These are phyloP conservation scores for Rhodotorula paludigena DNA, from an alignment of 768 basidiomycete genomes.

Conservation along the genomic window DNA sequence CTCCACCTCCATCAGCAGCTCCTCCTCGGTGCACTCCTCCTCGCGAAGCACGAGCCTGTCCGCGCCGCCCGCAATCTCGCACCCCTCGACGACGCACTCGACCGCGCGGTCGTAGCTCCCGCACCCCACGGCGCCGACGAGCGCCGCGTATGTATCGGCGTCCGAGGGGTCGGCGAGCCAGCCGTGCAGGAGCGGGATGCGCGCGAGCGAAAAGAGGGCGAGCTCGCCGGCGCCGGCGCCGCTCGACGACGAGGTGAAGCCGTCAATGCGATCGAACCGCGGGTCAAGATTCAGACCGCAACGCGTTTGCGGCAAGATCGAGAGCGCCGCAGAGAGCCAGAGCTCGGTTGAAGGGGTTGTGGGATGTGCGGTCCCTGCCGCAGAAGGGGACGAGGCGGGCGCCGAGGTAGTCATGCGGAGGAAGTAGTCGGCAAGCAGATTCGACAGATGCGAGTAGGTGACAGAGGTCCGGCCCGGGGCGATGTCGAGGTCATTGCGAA, in stretches of 20 bases:
- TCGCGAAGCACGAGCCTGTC: constrained; percentile 49
- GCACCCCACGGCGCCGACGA: constrained; percentile 24
- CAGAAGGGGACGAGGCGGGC: background rate
- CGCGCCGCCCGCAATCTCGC: constrained; percentile 57
- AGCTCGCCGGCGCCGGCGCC: constrained; percentile 58
- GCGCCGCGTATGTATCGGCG: constrained; percentile 38
- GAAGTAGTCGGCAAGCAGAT: constrained; percentile 76
- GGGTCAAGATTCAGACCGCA: constrained; percentile 89
- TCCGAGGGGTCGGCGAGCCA: constrained; percentile 55
- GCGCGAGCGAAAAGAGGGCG: constrained; percentile 74
- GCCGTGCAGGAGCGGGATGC: constrained; percentile 77
- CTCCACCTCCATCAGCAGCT: constrained; percentile 18
- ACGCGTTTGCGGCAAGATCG: constrained; percentile 69
- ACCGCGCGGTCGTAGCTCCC: constrained; percentile 69
- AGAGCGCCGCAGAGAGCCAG: constrained; percentile 52
- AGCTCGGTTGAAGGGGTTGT: constrained; percentile 43
- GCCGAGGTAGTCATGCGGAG: constrained; percentile 47
- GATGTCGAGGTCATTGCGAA: constrained; percentile 75
- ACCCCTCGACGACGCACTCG: constrained; percentile 70
- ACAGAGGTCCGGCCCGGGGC: constrained; percentile 50
- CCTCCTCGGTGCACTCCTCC: constrained; percentile 33
- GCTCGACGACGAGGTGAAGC: constrained; percentile 48
- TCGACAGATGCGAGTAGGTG: constrained; percentile 77
- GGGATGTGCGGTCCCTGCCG: too few species aligned
- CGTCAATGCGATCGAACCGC: constrained; percentile 57